Conservation (phyloP, 345 rosid species). For the Eucalyptus cloeziana region DNA sequence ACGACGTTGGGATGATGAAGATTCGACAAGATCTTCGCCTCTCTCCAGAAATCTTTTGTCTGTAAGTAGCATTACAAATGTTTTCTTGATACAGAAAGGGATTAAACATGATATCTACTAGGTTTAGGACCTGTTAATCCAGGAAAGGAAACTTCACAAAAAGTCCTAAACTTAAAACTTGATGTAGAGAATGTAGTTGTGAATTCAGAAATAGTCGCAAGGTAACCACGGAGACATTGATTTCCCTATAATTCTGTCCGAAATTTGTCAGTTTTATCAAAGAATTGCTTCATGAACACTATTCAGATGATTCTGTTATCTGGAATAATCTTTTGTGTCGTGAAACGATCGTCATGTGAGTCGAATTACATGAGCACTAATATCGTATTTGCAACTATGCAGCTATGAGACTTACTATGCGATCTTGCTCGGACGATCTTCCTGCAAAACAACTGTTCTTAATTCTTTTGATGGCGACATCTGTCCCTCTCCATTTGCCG, state of each 20-base stretch:
- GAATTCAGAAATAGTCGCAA: neutral
- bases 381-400: neutral
- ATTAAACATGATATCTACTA: neutral
- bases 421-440: slow-evolving; percentile 70
- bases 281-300: neutral
- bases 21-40: slow-evolving; percentile 72
- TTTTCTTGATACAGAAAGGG: neutral
- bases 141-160: neutral
- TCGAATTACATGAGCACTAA: neutral
- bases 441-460: slow-evolving; percentile 80
- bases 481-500: slow-evolving; percentile 97
- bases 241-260: neutral
- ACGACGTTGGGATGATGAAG: slow-evolving; percentile 96
- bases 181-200: neutral
- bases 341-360: neutral
- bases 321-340: neutral
- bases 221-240: neutral
- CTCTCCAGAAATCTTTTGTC: slow-evolving; percentile 90
- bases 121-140: neutral
- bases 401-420: slow-evolving; percentile 33
- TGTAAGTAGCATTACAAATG: slow-evolving; percentile 1
- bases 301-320: neutral
- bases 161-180: neutral
- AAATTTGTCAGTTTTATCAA: neutral
- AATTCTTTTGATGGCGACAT: slow-evolving; percentile 88